phyloP scores from a whole-genome alignment of 768 basidiomycete genomes.

The Mycena latifolia region DNA sequence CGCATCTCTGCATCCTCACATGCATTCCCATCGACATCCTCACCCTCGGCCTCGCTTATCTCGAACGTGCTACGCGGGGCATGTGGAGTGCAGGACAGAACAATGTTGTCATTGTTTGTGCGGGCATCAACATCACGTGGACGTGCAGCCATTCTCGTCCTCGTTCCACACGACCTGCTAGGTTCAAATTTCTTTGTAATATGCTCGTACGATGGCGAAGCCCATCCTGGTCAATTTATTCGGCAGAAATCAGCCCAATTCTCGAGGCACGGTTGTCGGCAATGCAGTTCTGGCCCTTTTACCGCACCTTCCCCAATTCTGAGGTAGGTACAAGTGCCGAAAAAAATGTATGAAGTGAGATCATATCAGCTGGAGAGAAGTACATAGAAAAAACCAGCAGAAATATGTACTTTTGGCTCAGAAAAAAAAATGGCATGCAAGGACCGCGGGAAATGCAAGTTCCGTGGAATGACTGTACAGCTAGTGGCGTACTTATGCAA shows the following conservation, averaged over 20 bases:
- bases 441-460: no score
- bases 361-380: background rate
- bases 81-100: background rate
- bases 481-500: no score
- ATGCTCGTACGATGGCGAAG: background rate
- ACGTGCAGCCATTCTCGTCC: no score
- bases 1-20: background rate
- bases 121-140: background rate
- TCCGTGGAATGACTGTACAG: no score
- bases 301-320: background rate
- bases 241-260: background rate
- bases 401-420: no score
- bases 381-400: background rate
- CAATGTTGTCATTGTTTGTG: slow-evolving; percentile 1
- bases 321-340: background rate
- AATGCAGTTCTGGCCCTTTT: background rate
- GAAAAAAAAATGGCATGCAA: no score
- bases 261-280: background rate
- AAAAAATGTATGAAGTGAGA: background rate
- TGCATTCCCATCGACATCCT: background rate
- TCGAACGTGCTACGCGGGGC: no score
- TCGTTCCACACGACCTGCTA: background rate
- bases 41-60: no score
- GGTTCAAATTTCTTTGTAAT: slow-evolving; percentile 2
- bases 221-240: background rate